phyloP scores from a whole-genome alignment of 257 asterid species.

The Solanum bukasovii region DNA sequence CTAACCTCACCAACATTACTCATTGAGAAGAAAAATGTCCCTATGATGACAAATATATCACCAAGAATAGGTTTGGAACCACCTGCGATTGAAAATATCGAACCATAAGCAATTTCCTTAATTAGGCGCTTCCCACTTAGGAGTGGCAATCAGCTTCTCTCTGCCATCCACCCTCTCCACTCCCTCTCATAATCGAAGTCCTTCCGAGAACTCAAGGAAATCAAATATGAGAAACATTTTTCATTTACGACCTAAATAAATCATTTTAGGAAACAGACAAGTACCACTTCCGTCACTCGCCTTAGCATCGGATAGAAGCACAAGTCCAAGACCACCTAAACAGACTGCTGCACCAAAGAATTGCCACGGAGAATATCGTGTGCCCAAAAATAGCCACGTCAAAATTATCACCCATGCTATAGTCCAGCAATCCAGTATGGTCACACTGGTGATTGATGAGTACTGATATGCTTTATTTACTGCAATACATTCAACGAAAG shows the following conservation, averaged over 20 bases:
- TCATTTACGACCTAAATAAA: background rate
- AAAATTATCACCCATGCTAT: conserved; percentile 62
- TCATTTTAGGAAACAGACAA: background rate
- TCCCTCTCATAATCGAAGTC: background rate
- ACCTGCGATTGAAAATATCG: conserved; percentile 25
- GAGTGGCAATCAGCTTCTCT: background rate
- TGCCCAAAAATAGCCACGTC: conserved; percentile 54
- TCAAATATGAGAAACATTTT: background rate
- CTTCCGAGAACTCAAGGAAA: background rate
- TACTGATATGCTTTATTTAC: conserved; percentile 68
- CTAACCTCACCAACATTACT: conserved; percentile 76
- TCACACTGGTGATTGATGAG: conserved; percentile 75
- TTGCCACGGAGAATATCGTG: conserved; percentile 47
- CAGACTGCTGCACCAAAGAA: conserved; percentile 56
- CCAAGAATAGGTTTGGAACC: conserved; percentile 70
- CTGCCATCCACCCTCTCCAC: background rate
- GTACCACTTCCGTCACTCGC: conserved; percentile 41
- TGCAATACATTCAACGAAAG: conserved; percentile 9
- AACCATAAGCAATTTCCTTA: background rate
- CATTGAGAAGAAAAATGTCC: conserved; percentile 40
- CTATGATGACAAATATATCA: conserved; percentile 52
- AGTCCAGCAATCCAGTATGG: conserved; percentile 66
- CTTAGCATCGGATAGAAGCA: conserved; percentile 56
- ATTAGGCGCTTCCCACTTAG: background rate
- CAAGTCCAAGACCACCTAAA: conserved; percentile 47